These are phyloP conservation scores for Diplodia intermedia DNA, from an alignment of 2,329 filamentous ascomycete species.

Conservation along the genomic window DNA sequence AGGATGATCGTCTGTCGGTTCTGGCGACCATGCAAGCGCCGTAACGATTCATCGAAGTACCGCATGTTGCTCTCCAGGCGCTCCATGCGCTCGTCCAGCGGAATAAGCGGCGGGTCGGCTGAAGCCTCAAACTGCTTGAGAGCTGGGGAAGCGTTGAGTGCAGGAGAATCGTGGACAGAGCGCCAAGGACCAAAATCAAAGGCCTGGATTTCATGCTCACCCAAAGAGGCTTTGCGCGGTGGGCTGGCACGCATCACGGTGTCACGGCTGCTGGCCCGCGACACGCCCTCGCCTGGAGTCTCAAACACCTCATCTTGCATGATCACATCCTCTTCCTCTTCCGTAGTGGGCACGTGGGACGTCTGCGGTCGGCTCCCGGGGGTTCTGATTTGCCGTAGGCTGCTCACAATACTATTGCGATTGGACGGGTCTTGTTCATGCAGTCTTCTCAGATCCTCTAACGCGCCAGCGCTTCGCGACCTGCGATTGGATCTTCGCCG, in stretches of 20 bases:
- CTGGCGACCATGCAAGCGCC: conserved; percentile 44
- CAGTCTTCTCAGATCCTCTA: conserved; percentile 43
- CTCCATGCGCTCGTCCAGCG: conserved; percentile 46
- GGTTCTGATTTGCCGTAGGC: conserved; percentile 40
- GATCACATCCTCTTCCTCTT: conserved; percentile 38
- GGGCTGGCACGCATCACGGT: conserved; percentile 12
- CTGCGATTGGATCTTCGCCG: conserved; percentile 40
- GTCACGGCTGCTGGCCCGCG: conserved; percentile 11
- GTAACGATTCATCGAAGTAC: conserved; percentile 43
- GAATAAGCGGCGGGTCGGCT: conserved; percentile 36
- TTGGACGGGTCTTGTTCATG: conserved; percentile 37
- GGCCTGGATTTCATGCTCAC: conserved; percentile 39
- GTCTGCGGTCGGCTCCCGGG: conserved; percentile 13
- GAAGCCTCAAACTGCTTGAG: conserved; percentile 21
- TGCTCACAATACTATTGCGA: conserved; percentile 46
- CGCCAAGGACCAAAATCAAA: conserved; percentile 49
- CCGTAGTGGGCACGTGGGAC: conserved; percentile 18
- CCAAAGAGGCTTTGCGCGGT: background rate
- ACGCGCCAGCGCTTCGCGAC: conserved; percentile 48
- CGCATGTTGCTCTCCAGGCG: conserved; percentile 44
- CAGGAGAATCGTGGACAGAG: conserved; percentile 34
- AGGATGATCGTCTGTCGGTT: conserved; percentile 50
- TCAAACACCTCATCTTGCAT: conserved; percentile 19
- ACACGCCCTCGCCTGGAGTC: conserved; percentile 11
- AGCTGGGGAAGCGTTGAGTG: conserved; percentile 24